A percentile compares a stretch with the other conserved stretches of the same genome.
Evolutionary conservation across 176 grass and related monocot genomes (phyloP).

Genomic region (Hordeum marinum): DNA sequence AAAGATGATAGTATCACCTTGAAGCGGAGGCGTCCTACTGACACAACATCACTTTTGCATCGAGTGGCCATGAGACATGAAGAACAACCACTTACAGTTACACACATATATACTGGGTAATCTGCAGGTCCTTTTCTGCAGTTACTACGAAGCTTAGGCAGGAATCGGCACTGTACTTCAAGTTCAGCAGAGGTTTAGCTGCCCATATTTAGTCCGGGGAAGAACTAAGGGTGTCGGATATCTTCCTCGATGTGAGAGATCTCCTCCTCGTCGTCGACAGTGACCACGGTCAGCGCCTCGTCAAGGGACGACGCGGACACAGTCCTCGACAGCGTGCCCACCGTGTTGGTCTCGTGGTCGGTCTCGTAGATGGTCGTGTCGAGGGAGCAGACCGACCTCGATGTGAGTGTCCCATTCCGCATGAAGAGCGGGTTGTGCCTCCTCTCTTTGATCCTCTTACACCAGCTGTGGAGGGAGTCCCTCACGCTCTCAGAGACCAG

Average conservation of each 20-base stretch:
- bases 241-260: conserved; percentile 13
- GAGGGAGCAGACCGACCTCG: conserved; percentile 64
- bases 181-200: neutral
- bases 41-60: neutral
- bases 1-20: neutral
- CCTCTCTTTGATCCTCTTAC: conserved; percentile 71
- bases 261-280: conserved; percentile 33
- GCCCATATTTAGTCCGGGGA: neutral
- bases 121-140: neutral
- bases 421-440: conserved; percentile 42
- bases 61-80: neutral
- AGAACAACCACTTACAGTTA: neutral
- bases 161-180: neutral
- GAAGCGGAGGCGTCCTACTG: neutral
- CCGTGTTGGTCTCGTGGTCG: conserved; percentile 63
- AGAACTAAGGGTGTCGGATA: neutral
- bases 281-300: conserved; percentile 40
- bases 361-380: conserved; percentile 76
- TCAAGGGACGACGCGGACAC: conserved; percentile 60
- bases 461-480: conserved; percentile 92
- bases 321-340: conserved; percentile 70
- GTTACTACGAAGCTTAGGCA: neutral
- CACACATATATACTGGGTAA: neutral
- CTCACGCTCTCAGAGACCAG: conserved; percentile 71
- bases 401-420: conserved; percentile 26